Evolutionary conservation across 306 rosid species (phyloP).

Genomic region (Sophora flavescens): DNA sequence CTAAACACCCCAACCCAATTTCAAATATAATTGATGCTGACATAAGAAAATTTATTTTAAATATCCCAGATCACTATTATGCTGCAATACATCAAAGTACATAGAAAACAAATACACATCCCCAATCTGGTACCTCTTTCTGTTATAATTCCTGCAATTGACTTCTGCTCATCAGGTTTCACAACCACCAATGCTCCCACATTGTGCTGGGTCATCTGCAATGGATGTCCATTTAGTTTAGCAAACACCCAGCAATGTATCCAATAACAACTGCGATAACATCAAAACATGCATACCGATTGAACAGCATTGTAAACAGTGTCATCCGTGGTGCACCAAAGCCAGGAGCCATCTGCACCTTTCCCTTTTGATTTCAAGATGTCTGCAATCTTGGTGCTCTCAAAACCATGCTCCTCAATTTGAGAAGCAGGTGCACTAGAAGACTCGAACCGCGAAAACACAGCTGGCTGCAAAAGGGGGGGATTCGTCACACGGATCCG

Average conservation of each 20-base stretch:
- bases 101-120: neutral
- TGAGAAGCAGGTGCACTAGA: conserved; percentile 59
- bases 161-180: conserved; percentile 75
- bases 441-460: conserved; percentile 61
- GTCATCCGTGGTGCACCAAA: conserved; percentile 96
- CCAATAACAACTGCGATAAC: conserved; percentile 11
- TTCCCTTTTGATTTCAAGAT: conserved; percentile 81
- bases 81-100: neutral
- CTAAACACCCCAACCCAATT: conserved; percentile 11
- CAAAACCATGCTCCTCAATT: conserved; percentile 97
- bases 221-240: conserved; percentile 24
- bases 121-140: conserved; percentile 75
- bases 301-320: conserved; percentile 95
- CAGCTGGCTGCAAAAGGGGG: conserved; percentile 76
- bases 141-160: conserved; percentile 93
- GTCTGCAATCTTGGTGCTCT: conserved; percentile 89
- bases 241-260: conserved; percentile 20
- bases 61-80: neutral
- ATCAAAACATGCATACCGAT: conserved; percentile 72
- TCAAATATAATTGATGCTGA: neutral
- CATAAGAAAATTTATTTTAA: neutral
- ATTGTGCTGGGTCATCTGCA: conserved; percentile 96
- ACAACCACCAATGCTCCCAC: conserved; percentile 98
- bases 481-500: conserved; percentile 69
- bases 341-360: conserved; percentile 99